phyloP scores from a whole-genome alignment of 78 protist species.

The Tieghemostelium lacteum region DNA sequence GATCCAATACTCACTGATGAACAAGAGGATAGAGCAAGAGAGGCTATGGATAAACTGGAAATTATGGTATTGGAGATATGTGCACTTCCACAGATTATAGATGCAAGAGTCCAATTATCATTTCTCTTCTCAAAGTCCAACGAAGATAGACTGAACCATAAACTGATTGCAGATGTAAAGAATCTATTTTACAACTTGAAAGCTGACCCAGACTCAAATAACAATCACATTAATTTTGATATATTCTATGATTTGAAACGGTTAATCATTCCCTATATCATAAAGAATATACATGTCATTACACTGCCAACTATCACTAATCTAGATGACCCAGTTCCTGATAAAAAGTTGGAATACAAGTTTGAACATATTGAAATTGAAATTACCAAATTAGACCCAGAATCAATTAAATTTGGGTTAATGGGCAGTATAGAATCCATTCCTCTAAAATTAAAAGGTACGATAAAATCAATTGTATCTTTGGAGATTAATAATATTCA shows the following conservation, averaged over 20 bases:
- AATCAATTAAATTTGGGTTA: slow-evolving; percentile 22
- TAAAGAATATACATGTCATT: slow-evolving; percentile 23
- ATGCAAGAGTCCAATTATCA: slow-evolving; percentile 31
- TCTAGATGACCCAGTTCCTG: not conserved
- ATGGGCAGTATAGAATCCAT: slow-evolving; percentile 12
- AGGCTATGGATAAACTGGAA: slow-evolving; percentile 41
- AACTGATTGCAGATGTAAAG: slow-evolving; percentile 20
- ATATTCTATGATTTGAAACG: slow-evolving; percentile 30
- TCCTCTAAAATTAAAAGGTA: slow-evolving; percentile 32
- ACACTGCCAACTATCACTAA: slow-evolving; percentile 36
- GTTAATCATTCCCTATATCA: slow-evolving; percentile 27
- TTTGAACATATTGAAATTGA: slow-evolving; percentile 49
- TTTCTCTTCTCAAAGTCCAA: not conserved
- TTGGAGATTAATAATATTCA: slow-evolving; percentile 57
- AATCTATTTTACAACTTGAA: slow-evolving; percentile 25
- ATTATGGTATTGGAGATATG: slow-evolving; percentile 49
- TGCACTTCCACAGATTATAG: slow-evolving; percentile 29
- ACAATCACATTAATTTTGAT: slow-evolving; percentile 1
- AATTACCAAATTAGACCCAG: slow-evolving; percentile 58
- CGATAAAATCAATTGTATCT: slow-evolving; percentile 6
- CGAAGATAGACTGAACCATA: slow-evolving; percentile 26
- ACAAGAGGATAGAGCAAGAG: slow-evolving; percentile 1
- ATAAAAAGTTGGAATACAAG: slow-evolving; percentile 47
- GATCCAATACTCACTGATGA: slow-evolving; percentile 19
- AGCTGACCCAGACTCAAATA: not conserved